Evolutionary conservation across 257 asterid genomes (phyloP), one percentile per base, ranked within the genome.

Genomic region (Capsicum rhomboideum): DNA sequence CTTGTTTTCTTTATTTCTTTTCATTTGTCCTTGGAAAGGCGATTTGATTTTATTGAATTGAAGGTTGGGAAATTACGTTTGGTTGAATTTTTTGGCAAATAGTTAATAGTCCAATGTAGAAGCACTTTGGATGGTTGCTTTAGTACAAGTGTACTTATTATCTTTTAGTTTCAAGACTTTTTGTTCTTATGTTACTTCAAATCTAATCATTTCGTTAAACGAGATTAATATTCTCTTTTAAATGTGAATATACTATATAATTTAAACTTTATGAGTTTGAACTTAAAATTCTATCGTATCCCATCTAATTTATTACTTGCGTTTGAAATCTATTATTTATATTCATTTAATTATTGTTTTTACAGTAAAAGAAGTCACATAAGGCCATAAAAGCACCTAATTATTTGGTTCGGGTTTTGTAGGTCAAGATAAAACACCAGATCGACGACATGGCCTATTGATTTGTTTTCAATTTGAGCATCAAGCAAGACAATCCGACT

Each of bases 81-180:
- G 28, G 63, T 77, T 50, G 82, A 28, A 16, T 50, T 26, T 77
- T 28, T 77, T 16, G 63, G 44, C 8, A 28, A 77, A 77, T 8
- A 50, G 26, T 50, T 8, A 77, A 77, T 8, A 50, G 26, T 50
- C 16, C 61, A 34, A 77, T 77, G 42, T 2, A 50, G 44, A 77
- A 77, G 82, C 82, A 77, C 64, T 77, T 66, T 58, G 63, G 72
- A 81, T 72, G 87, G 88, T 85, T 89, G 90, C 86, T 66, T 66
- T 66, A 66, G 78, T 20, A n/a, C 81, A 17, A 31, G 80, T 16
- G 28, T 28, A 31, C 46, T 26, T 34, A 12, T 46, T 23, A 74
- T 21, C 59, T 46, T 77, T 50, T 8, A 21, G 34, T 42, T 42
- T 42, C 20, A 71, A 69, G 31, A 69, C 6, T 40, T 40, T 18